phyloP scores from a whole-genome alignment of 495 filamentous ascomycete species.

The Pyrenula massariospora region DNA sequence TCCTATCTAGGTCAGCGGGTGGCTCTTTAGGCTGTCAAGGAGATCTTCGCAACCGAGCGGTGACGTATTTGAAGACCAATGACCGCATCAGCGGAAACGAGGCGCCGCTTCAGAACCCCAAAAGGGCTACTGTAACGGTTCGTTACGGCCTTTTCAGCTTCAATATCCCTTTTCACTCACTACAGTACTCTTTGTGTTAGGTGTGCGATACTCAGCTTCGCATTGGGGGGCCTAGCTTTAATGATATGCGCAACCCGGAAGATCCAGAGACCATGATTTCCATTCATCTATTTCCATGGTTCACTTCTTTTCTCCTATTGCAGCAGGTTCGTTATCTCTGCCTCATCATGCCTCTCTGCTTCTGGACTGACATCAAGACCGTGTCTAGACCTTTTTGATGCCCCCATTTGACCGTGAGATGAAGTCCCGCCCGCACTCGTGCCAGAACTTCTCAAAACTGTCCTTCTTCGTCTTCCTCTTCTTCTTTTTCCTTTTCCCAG shows the following conservation, averaged over 20 bases:
- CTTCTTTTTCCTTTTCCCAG: no score
- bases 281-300: neutral
- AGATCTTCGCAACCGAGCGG: neutral
- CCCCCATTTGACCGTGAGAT: neutral
- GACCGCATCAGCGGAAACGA: neutral
- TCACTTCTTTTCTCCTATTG: neutral
- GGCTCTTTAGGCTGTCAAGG: neutral
- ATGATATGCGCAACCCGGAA: no score
- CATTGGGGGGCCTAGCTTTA: no score
- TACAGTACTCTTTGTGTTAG: neutral
- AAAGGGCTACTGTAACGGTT: neutral
- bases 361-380: neutral
- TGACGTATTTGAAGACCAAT: neutral
- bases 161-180: neutral
- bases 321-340: neutral
- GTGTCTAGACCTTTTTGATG: neutral
- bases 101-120: neutral
- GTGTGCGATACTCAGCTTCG: neutral
- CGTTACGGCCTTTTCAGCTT: neutral
- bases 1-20: neutral
- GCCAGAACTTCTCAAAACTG: no score
- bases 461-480: no score
- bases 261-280: neutral
- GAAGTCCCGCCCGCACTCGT: neutral
- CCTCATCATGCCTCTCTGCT: neutral